A percentile compares a stretch with the other conserved stretches of the same genome.
Evolutionary conservation across 805 yeast species (phyloP).

Genomic region (Metschnikowia santaceciliae): DNA sequence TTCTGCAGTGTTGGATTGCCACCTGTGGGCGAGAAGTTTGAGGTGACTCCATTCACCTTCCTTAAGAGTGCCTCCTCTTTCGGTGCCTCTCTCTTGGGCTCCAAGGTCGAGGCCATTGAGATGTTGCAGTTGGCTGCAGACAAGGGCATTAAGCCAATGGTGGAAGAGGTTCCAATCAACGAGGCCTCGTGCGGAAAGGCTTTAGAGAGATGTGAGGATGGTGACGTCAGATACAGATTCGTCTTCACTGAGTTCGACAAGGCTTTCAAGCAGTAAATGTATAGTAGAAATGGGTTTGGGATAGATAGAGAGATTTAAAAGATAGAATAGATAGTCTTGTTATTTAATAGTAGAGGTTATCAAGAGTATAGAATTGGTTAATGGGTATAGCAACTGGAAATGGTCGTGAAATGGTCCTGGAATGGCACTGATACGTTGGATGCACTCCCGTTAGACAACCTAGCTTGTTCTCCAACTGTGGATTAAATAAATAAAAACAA

Average conservation of each 20-base stretch:
- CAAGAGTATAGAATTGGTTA: no score
- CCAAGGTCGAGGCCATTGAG: conserved; percentile 60
- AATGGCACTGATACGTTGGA: no score
- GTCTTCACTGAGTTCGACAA: conserved; percentile 55
- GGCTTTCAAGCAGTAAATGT: conserved; percentile 26
- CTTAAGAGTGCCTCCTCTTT: conserved; percentile 46
- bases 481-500: no score
- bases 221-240: conserved; percentile 62
- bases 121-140: conserved; percentile 63
- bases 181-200: conserved; percentile 53
- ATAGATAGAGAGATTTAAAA: background rate
- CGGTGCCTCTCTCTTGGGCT: conserved; percentile 59
- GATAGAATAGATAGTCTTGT: background rate
- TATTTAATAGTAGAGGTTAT: no score
- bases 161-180: conserved; percentile 53
- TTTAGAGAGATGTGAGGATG: conserved; percentile 48
- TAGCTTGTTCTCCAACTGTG: no score
- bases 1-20: conserved; percentile 70
- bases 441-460: no score
- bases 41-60: conserved; percentile 50
- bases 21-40: conserved; percentile 36
- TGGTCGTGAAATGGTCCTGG: no score
- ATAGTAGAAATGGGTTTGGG: background rate
- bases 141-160: conserved; percentile 57
- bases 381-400: no score